Conservation (phyloP, 805 yeast species). For the Starmerella vaccinii region DNA sequence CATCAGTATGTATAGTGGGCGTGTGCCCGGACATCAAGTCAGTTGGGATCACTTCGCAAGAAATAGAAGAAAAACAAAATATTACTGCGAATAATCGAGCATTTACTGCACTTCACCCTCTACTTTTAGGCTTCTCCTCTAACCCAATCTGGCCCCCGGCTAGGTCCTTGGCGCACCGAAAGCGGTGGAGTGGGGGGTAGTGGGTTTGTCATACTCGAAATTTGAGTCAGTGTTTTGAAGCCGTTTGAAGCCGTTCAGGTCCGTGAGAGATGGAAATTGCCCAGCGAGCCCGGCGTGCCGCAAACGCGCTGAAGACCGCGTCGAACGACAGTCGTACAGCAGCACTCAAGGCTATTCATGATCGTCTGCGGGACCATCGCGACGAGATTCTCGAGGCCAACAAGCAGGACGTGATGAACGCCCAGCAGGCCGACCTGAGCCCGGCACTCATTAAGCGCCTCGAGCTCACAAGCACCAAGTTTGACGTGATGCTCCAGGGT, state of each 20-base stretch:
- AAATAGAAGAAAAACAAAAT: no score
- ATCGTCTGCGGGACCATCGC: constrained; percentile 51
- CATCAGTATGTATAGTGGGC: no score
- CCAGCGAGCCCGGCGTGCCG: constrained; percentile 67
- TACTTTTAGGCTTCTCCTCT: neutral
- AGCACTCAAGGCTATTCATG: constrained; percentile 65
- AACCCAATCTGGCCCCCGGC: neutral
- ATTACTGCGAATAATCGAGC: neutral
- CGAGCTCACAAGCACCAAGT: constrained; percentile 78
- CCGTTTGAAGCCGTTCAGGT: neutral
- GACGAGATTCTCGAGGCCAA: constrained; percentile 62
- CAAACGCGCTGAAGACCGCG: constrained; percentile 70
- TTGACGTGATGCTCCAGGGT: constrained; percentile 90
- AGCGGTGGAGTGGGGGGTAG: neutral
- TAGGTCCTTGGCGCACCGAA: neutral
- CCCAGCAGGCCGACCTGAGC: constrained; percentile 50
- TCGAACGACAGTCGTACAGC: constrained; percentile 59
- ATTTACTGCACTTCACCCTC: neutral
- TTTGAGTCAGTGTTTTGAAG: neutral
- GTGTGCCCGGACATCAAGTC: no score
- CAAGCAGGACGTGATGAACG: constrained; percentile 59
- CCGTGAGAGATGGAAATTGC: constrained; percentile 47
- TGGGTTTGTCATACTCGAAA: constrained; percentile 4
- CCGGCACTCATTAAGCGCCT: constrained; percentile 70
- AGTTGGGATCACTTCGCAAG: no score